Conservation (phyloP, 73 alveolate species). For the Blepharisma stoltei region DNA sequence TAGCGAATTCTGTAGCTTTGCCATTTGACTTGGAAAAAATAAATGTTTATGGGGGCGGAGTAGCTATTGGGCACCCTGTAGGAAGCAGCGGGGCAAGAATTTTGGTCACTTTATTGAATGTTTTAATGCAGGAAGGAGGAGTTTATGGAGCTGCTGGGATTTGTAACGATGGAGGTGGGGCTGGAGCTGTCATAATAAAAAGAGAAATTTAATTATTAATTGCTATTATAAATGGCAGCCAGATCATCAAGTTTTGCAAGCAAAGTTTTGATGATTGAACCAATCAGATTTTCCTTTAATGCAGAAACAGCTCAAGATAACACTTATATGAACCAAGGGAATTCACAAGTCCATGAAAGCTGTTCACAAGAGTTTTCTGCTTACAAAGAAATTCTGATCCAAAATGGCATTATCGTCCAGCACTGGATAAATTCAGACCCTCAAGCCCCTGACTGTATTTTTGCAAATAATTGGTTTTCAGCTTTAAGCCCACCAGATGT, state of each 20-base stretch:
- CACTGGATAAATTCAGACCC: conserved; percentile 44
- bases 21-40: conserved; percentile 58
- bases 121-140: conserved; percentile 58
- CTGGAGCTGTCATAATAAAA: conserved; percentile 69
- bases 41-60: conserved; percentile 89
- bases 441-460: conserved; percentile 69
- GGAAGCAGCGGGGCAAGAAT: conserved; percentile 87
- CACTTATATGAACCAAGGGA: conserved; percentile 57
- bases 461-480: conserved; percentile 80
- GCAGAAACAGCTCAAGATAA: conserved; percentile 70
- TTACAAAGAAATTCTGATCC: conserved; percentile 37
- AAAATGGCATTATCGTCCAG: conserved; percentile 50
- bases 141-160: conserved; percentile 82
- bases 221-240: neutral
- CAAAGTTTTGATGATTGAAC: conserved; percentile 71
- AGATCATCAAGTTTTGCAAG: conserved; percentile 19
- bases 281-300: conserved; percentile 65
- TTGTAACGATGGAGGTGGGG: conserved; percentile 93
- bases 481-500: conserved; percentile 30
- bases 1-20: conserved; percentile 33
- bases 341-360: neutral
- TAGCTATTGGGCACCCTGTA: conserved; percentile 88
- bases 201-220: conserved; percentile 39
- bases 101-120: conserved; percentile 55
- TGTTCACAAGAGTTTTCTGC: conserved; percentile 41